Percentiles rank a stretch among this genome's conserved stretches.
phyloP scores from a whole-genome alignment of 805 yeast species.

The Zygosaccharomyces rouxii region DNA sequence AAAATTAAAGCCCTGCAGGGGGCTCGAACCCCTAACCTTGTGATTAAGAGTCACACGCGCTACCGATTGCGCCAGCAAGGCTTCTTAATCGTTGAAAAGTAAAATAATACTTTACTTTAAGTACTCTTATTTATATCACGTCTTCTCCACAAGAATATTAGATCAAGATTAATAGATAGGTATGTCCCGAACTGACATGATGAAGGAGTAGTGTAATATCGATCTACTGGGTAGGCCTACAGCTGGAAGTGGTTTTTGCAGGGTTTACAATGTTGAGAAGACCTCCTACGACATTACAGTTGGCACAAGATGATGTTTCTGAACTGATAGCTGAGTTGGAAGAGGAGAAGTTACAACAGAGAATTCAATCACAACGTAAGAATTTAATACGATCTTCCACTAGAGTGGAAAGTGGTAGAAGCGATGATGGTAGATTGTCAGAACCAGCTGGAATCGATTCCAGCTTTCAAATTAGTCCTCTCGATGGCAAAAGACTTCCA shows the following conservation, averaged over 20 bases:
- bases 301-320: constrained; percentile 62
- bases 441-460: constrained; percentile 7
- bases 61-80: constrained; percentile 38
- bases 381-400: constrained; percentile 20
- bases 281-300: constrained; percentile 62
- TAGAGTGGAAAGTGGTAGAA: constrained; percentile 6
- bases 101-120: not conserved
- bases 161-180: not conserved
- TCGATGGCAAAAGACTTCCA: constrained; percentile 14
- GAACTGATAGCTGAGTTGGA: constrained; percentile 28
- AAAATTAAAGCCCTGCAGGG: constrained; percentile 32
- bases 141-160: not conserved
- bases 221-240: not conserved
- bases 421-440: constrained; percentile 7
- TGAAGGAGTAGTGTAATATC: not conserved
- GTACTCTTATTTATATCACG: not conserved
- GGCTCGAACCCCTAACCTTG: constrained; percentile 38
- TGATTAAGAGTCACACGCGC: constrained; percentile 37
- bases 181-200: not conserved
- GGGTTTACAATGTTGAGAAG: constrained; percentile 53
- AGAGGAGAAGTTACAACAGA: constrained; percentile 24
- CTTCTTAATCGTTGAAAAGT: constrained; percentile 6
- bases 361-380: constrained; percentile 24
- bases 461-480: constrained; percentile 15
- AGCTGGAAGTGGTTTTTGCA: not conserved